Evolutionary conservation across 2,329 filamentous ascomycete species (phyloP), one percentile per base, ranked within the genome.

Genomic region (Microdochium trichocladiopsis): DNA sequence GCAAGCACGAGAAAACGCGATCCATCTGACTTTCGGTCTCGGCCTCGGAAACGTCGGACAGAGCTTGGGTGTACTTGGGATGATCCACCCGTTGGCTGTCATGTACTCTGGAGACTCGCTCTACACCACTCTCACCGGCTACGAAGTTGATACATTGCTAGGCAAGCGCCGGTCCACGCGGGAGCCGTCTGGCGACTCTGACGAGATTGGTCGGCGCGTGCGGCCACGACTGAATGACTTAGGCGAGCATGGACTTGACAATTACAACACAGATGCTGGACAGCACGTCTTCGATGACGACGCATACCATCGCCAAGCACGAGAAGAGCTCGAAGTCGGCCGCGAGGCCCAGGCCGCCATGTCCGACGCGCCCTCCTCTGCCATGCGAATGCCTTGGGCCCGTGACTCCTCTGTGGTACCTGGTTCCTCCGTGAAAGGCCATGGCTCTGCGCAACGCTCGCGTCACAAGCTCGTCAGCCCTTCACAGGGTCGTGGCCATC

Each of bases 271-370:
- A 9, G 58, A 54, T 12, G 55, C 54, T 31, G 41, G 21, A 45
- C 41, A 22, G 12, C 41, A 22, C 21, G 18, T 45, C 41, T 45
- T 45, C 21, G 41, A 45, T 18, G 52, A 63, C 25, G 28, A 58
- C 23, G 50, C 53, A 31, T 8, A 8, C 28, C 14, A 8, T 16
- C 57, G 59, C 10, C 51, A 55, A 4, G 55, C 57, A 47, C 53
- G 54, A n/a, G 54, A 49, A 31, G 52, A 51, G 22, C 58, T 58
- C 2, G 67, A 69, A 51, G 53, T 66, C 14, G 67, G 66, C 23
- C 63, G 67, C 68, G 82, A 88, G 43, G 86, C 80, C 1, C 79
- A 75, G 1, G 77, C 80, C 1, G 79, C 81, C 8, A 77, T 94
- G 51, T 80, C 82, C 4, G 87, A 95, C 53, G 80, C 85, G 51